Evolutionary conservation across 1,284 basidiomycete species (phyloP).

Genomic region (Cutaneotrichosporon arboriforme): DNA sequence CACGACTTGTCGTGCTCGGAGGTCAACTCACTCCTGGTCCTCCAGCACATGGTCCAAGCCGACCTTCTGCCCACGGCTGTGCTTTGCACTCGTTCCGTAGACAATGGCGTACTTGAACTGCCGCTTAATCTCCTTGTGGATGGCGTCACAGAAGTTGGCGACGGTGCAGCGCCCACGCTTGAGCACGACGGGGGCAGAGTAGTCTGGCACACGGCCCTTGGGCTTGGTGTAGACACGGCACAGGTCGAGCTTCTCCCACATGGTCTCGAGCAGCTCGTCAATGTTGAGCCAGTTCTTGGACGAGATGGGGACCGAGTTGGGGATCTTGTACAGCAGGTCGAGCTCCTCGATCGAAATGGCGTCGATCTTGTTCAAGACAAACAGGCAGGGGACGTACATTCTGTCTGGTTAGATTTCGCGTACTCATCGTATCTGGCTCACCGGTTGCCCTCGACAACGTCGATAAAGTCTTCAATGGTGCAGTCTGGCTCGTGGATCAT

Average conservation of each 20-base stretch:
- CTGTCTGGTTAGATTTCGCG: slow-evolving; percentile 50
- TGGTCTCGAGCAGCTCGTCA: slow-evolving; percentile 83
- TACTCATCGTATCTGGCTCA: slow-evolving; percentile 34
- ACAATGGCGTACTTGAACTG: slow-evolving; percentile 61
- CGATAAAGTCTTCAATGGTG: slow-evolving; percentile 97
- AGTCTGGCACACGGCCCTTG: slow-evolving; percentile 84
- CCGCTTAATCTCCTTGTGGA: slow-evolving; percentile 49
- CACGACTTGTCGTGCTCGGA: too few species aligned
- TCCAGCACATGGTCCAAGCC: slow-evolving; percentile 83
- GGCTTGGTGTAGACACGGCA: slow-evolving; percentile 74
- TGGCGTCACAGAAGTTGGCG: slow-evolving; percentile 76
- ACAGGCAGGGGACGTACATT: slow-evolving; percentile 88
- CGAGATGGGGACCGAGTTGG: slow-evolving; percentile 82
- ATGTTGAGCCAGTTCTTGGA: slow-evolving; percentile 75
- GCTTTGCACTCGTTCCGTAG: slow-evolving; percentile 93
- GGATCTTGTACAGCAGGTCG: slow-evolving; percentile 77
- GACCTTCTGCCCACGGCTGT: slow-evolving; percentile 92
- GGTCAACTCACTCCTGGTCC: slow-evolving; percentile 61
- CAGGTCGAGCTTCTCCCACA: slow-evolving; percentile 71
- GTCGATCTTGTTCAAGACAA: slow-evolving; percentile 81
- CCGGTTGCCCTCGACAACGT: slow-evolving; percentile 90
- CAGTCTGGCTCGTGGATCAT: slow-evolving; percentile 87
- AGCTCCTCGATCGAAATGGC: slow-evolving; percentile 98
- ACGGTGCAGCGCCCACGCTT: slow-evolving; percentile 54
- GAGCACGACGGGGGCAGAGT: slow-evolving; percentile 64